Evolutionary conservation across 768 basidiomycete genomes (phyloP), one percentile per base, ranked within the genome.

Genomic region (Xerocomellus dryophilus): DNA sequence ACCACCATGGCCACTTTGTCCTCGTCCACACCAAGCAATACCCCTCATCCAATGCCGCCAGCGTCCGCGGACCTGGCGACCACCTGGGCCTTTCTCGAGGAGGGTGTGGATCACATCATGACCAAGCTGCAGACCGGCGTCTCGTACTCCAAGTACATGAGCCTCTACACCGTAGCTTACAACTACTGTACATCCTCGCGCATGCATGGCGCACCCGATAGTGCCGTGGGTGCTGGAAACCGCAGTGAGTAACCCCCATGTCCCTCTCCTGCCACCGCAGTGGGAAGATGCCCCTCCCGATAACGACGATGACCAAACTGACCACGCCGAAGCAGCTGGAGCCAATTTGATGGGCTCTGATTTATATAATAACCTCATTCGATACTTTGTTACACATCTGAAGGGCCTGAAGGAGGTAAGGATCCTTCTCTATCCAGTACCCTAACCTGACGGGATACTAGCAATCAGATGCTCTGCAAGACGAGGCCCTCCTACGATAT

Each of bases 321-420:
- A 69, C 51, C 57, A 49, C 47, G n/a, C 40, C 46, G 18, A 56
- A 41, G 48, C 66, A 90, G 88, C 88, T 50, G 95, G 95, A 38
- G 92, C 94, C 44, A 95, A 94, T 74, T 69, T 98, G 71, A 96
- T 96, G 90, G 96, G 96, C 51, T 90, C 93, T 46, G 96, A 98
- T 81, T 74, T 99, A 55, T 99, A 99, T 72, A 92, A 93, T 69
- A 88, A 94, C 71, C 82, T 99, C 67, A 90, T 91, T 65, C 81
- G 83, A 54, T 99, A 97, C 78, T 93, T 98, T 68, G 81, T 86
- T 32, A 73, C 76, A 0, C 96, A 98, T 76, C 78, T 98, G 25
- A 85, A 84, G 62, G 71, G 71, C 38, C 74, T 85, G 60, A 70
- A 81, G 76, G 72, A 84, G 74, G 86, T 86, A 55, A 56, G 81